Base-by-base conservation (phyloP, 2,329 filamentous ascomycete species). In the Chaetomium globosum region DNA sequence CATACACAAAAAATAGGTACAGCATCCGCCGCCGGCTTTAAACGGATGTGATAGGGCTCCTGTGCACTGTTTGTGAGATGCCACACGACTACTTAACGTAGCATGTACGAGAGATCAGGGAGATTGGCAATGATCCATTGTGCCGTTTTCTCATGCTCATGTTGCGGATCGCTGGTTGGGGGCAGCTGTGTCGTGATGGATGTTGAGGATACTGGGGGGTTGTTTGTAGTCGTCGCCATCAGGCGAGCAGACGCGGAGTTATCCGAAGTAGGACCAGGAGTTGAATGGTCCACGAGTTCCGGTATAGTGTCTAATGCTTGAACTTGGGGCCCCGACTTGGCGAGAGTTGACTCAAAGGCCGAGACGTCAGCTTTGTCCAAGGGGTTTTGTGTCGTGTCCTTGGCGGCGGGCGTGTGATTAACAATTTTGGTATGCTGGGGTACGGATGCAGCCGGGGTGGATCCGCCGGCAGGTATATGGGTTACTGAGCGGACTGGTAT, bases 81-180 rank as follows among this genome's bases (percentile, higher is more conserved):
- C 19, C 26, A 43, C 52, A 19, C 21, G 31, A n/a, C 23, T 33
- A n/a, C 48, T 70, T 69, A 76, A 54, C 70, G 68, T 10, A 74
- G 62, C 76, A 78, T 78, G 60, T 77, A 78, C 1, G 75, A 74
- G 21, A 78, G 66, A 59, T 78, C 72, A 0, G 76, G 76, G 1
- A 78, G 68, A 10, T 67, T 67, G 2, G 56, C 57, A 3, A 77
- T 51, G 21, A 77, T 73, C 1, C 46, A 64, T 6, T 65, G 60
- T 2, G 70, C 72, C 5, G 31, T 48, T 8, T 72, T 67, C 28
- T 70, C 67, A 3, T 70, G 67, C 1, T 65, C 56, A 21, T 61
- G 23, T 59, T 55, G 28, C 52, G 9, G 2, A 28, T 46, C 28
- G 53, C 13, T 10, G 23, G 2, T 28, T 23, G 31, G 13, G 4